phyloP scores from a whole-genome alignment of 2,329 filamentous ascomycete species.

The Cytospora mali region DNA sequence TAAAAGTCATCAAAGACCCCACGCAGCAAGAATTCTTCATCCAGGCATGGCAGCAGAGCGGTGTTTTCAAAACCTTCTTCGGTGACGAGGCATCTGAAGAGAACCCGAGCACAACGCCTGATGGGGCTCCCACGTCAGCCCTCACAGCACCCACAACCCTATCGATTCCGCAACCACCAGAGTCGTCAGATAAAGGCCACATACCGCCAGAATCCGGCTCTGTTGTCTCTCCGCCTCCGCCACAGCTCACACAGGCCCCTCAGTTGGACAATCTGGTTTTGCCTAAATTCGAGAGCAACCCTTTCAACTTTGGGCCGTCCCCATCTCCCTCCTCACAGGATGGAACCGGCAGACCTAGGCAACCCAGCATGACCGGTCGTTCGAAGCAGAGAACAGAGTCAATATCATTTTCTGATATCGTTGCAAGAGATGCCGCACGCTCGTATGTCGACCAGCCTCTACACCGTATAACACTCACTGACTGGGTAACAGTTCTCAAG shows the following conservation, averaged over 20 bases:
- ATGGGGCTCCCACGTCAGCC: constrained; percentile 3
- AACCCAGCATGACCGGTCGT: constrained; percentile 21
- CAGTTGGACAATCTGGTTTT: constrained; percentile 11
- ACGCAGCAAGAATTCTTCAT: constrained; percentile 42
- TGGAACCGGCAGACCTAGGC: constrained; percentile 26
- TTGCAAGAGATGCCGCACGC: constrained; percentile 41
- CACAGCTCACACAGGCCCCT: constrained; percentile 23
- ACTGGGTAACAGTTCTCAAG: constrained; percentile 34
- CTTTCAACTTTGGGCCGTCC: constrained; percentile 25
- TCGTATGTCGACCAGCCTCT: constrained; percentile 34
- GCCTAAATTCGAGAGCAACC: constrained; percentile 17
- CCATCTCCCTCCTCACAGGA: constrained; percentile 30
- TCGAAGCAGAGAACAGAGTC: constrained; percentile 27
- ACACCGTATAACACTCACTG: not conserved
- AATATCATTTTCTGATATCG: constrained; percentile 39
- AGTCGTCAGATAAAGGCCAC: not conserved
- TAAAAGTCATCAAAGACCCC: constrained; percentile 40
- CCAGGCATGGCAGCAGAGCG: constrained; percentile 41
- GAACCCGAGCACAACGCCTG: constrained; percentile 20
- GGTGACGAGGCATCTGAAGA: constrained; percentile 30
- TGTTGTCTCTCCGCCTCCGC: constrained; percentile 18
- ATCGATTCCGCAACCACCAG: constrained; percentile 14
- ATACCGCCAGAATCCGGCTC: constrained; percentile 15
- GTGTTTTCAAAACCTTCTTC: constrained; percentile 41
- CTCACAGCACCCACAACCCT: not conserved